phyloP scores from a whole-genome alignment of 2,329 filamentous ascomycete species.

The Botryotinia calthae region DNA sequence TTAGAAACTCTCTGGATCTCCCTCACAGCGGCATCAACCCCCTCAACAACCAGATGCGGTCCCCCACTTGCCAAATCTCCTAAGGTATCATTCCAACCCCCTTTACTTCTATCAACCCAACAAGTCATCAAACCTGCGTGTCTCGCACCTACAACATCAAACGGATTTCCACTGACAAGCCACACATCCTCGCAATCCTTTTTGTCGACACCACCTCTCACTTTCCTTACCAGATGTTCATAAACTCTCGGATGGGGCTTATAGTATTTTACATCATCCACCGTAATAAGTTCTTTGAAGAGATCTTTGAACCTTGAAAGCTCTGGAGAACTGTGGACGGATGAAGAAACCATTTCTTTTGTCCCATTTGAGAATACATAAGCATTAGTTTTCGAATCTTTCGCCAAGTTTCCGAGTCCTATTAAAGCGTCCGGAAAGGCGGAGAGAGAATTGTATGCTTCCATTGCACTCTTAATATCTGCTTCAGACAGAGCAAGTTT shows the following conservation, averaged over 20 bases:
- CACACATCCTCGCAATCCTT: constrained; percentile 53
- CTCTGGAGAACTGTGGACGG: constrained; percentile 55
- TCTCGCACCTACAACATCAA: constrained; percentile 66
- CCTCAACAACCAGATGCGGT: constrained; percentile 54
- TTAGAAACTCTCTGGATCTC: constrained; percentile 39
- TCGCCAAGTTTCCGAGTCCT: constrained; percentile 49
- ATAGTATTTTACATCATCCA: constrained; percentile 58
- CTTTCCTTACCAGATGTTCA: constrained; percentile 42
- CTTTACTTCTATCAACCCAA: constrained; percentile 63
- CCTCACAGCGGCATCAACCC: constrained; percentile 56
- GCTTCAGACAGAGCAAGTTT: constrained; percentile 45
- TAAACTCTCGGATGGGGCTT: constrained; percentile 67
- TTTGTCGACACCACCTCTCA: constrained; percentile 37
- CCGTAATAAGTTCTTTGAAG: constrained; percentile 58
- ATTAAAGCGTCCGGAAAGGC: constrained; percentile 62
- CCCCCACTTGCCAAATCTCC: constrained; percentile 45
- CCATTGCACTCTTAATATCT: constrained; percentile 54
- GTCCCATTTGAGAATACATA: constrained; percentile 73
- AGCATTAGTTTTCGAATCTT: constrained; percentile 41
- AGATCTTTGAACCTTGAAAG: constrained; percentile 47
- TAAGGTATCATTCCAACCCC: constrained; percentile 60
- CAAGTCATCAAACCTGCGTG: constrained; percentile 59
- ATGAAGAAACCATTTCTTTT: constrained; percentile 58
- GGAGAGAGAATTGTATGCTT: constrained; percentile 61
- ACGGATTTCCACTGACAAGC: constrained; percentile 71